Conservation (phyloP, 495 filamentous ascomycete genomes). For the Cenococcum geophilum region DNA sequence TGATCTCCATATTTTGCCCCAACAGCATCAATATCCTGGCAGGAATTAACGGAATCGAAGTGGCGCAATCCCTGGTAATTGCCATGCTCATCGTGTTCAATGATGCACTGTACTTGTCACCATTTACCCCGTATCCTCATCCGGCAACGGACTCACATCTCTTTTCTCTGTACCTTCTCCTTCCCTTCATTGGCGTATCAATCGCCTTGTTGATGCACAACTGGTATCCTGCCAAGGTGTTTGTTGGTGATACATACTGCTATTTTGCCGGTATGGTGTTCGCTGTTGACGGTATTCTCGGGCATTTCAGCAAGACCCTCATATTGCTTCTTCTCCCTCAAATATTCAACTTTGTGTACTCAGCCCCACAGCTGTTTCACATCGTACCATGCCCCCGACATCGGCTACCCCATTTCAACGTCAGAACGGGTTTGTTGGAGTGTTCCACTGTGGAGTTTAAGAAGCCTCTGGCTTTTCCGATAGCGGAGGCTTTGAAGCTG, state of each 20-base stretch:
- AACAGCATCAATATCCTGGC: conserved; percentile 99
- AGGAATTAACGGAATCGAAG: conserved; percentile 96
- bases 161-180: conserved; percentile 88
- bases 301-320: conserved; percentile 96
- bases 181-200: conserved; percentile 91
- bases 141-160: conserved; percentile 93
- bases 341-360: conserved; percentile 94
- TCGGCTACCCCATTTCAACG: conserved; percentile 81
- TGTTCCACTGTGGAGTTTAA: conserved; percentile 76
- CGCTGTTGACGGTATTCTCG: conserved; percentile 89
- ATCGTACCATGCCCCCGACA: conserved; percentile 89
- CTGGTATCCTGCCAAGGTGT: conserved; percentile 92
- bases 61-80: conserved; percentile 87
- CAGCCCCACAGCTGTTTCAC: conserved; percentile 80
- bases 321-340: conserved; percentile 87
- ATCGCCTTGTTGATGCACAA: conserved; percentile 83
- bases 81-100: conserved; percentile 77
- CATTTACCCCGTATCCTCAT: conserved; percentile 68
- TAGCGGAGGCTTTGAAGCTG: conserved; percentile 56
- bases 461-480: conserved; percentile 56
- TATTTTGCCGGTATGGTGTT: conserved; percentile 99
- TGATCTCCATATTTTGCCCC: conserved; percentile 88
- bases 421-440: conserved; percentile 73
- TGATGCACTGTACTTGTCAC: conserved; percentile 65
- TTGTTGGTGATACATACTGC: conserved; percentile 98